Evolutionary conservation across 2,329 filamentous ascomycete genomes (phyloP), one percentile per base, ranked within the genome.

Genomic region (Pyrenochaeta sp.): DNA sequence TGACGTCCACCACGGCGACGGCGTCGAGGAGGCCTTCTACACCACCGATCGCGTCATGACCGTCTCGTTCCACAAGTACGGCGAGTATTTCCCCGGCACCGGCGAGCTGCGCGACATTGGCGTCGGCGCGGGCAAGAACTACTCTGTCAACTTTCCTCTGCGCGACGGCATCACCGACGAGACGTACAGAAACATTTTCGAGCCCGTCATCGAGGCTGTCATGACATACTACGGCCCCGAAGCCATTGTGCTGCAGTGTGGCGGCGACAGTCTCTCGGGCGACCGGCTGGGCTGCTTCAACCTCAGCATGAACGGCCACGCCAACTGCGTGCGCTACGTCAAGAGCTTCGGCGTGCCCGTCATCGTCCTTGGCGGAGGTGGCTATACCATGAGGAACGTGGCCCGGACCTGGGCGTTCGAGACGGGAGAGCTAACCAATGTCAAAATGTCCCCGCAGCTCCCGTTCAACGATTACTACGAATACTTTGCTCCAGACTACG

Each of bases 381-480:
- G 85, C 26, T 88, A 88, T 61, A 88, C 85, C 1, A 87, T 87
- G 83, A 77, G 85, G 39, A 88, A 88, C 74, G 57, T 80, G 15
- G 77, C 77, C 10, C 77, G 84, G 35, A 86, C 84, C 1, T 86
- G 82, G 83, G 77, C 77, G 15, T 82, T 77, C 59, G 75, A 96
- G 83, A 80, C 77, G 1, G 93, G 93, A 55, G 82, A 91, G 45
- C 81, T 97, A 7, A 89, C 96, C 14, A 89, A 89, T 19, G 84
- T 92, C 48, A 81, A 89, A 20, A 89, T 97, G 81, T 81, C 84
- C 8, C 81, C 87, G 4, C 86, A 89, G n/a, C 79, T 97, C 27
- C 93, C 93, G 1, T 97, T 91, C 72, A 97, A 96, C 53, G 93
- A 97, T 76, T 97, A 97, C 72, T 97, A 97, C 65, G 85, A 87